phyloP scores from a whole-genome alignment of 495 filamentous ascomycete genomes.

The Bathelium albidoporum region DNA sequence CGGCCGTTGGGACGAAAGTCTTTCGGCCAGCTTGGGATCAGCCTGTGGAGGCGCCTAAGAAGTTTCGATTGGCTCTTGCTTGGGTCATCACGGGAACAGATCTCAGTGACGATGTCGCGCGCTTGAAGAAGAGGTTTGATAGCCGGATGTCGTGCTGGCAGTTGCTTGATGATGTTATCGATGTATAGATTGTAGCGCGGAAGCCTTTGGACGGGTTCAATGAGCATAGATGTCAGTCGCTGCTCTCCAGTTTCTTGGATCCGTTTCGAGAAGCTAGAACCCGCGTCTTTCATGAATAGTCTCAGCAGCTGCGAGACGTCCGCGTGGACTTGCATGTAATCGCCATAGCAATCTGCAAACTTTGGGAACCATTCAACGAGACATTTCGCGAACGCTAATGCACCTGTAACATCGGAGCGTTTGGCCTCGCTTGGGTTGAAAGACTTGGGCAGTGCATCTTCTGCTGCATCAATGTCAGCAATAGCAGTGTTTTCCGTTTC shows the following conservation, averaged over 20 bases:
- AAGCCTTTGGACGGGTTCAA: conserved; percentile 91
- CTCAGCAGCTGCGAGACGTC: conserved; percentile 73
- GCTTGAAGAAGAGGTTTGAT: conserved; percentile 71
- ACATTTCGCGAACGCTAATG: conserved; percentile 60
- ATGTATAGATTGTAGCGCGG: conserved; percentile 93
- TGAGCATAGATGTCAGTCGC: conserved; percentile 76
- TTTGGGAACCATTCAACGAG: conserved; percentile 83
- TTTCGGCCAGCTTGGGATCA: conserved; percentile 72
- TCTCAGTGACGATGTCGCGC: conserved; percentile 83
- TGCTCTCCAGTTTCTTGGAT: conserved; percentile 85
- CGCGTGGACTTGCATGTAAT: conserved; percentile 79
- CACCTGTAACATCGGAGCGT: conserved; percentile 43
- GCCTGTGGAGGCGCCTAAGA: conserved; percentile 58
- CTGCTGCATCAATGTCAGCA: conserved; percentile 30
- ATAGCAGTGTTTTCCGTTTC: conserved; percentile 71
- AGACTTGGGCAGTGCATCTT: conserved; percentile 14
- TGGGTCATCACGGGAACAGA: conserved; percentile 75
- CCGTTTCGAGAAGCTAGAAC: conserved; percentile 68
- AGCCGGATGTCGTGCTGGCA: conserved; percentile 76
- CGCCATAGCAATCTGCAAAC: conserved; percentile 78
- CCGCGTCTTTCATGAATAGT: conserved; percentile 55
- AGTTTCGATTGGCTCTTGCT: conserved; percentile 56
- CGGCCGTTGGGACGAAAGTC: conserved; percentile 64
- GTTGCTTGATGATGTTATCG: conserved; percentile 77
- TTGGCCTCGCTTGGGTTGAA: conserved; percentile 14